Percentiles rank a stretch among this genome's conserved stretches.
Conservation (phyloP, 1,139 yeast species). For the Yamadazyma taylorii region DNA sequence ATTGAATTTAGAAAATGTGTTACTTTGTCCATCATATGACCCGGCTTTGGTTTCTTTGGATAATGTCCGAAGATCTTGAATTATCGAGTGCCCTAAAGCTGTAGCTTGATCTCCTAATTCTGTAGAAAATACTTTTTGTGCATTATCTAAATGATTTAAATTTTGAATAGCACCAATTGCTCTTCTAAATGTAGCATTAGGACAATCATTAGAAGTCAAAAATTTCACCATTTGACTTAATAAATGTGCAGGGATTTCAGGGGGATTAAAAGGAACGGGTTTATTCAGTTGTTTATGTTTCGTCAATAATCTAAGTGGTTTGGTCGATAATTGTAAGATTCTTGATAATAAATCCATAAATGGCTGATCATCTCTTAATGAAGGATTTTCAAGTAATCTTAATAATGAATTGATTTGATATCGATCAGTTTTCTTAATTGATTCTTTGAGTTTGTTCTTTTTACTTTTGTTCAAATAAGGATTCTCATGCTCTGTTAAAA, state of each 20-base stretch:
- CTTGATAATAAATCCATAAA: slow-evolving; percentile 77
- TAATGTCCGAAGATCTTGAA: slow-evolving; percentile 55
- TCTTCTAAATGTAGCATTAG: slow-evolving; percentile 82
- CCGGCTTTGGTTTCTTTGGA: slow-evolving; percentile 43
- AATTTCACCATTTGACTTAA: slow-evolving; percentile 65
- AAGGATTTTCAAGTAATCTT: slow-evolving; percentile 57
- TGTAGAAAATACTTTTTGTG: slow-evolving; percentile 63
- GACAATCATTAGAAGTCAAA: slow-evolving; percentile 82
- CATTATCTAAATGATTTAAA: slow-evolving; percentile 60
- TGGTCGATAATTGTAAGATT: slow-evolving; percentile 72
- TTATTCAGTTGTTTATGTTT: slow-evolving; percentile 20
- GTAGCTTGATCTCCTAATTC: slow-evolving; percentile 72
- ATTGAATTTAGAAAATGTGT: slow-evolving; percentile 65
- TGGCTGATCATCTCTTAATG: slow-evolving; percentile 69
- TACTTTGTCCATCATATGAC: slow-evolving; percentile 50
- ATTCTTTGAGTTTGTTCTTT: slow-evolving; percentile 39
- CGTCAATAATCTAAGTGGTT: slow-evolving; percentile 60
- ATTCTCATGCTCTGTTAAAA: slow-evolving; percentile 79
- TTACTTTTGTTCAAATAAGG: slow-evolving; percentile 48
- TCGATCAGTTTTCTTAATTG: slow-evolving; percentile 34
- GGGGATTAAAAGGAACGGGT: slow-evolving; percentile 47
- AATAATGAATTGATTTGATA: slow-evolving; percentile 76
- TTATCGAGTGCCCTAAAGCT: slow-evolving; percentile 55
- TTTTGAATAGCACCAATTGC: slow-evolving; percentile 83
- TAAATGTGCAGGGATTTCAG: slow-evolving; percentile 64